phyloP scores from a whole-genome alignment of 2,329 filamentous ascomycete genomes.

The Aspergillus bombycis region DNA sequence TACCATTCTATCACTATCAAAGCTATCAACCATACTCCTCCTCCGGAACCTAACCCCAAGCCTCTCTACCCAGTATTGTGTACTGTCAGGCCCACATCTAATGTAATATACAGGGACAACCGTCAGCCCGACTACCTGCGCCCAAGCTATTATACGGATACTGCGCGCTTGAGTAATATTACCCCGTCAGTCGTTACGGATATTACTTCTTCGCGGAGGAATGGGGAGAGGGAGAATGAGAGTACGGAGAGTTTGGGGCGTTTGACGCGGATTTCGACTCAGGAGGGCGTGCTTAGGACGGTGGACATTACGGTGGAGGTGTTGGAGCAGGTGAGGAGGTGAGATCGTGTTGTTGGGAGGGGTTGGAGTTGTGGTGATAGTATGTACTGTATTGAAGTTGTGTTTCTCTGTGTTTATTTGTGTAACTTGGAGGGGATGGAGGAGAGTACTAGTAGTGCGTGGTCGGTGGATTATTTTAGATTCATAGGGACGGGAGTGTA shows the following conservation, averaged over 20 bases:
- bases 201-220: not conserved
- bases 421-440: too few relatives aligned
- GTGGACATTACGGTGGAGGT: slow-evolving; percentile 26
- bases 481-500: too few relatives aligned
- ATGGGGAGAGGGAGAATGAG: slow-evolving; percentile 13
- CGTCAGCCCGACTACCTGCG: slow-evolving; percentile 17
- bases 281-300: slow-evolving; percentile 20
- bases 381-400: too few relatives aligned
- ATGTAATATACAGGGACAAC: slow-evolving; percentile 21
- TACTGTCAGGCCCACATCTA: not conserved
- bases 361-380: too few relatives aligned
- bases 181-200: slow-evolving; percentile 9
- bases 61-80: too few relatives aligned
- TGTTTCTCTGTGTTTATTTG: too few relatives aligned
- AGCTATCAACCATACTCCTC: slow-evolving; percentile 21
- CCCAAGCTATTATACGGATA: slow-evolving; percentile 22
- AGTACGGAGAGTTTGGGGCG: slow-evolving; percentile 19
- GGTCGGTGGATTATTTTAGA: too few relatives aligned
- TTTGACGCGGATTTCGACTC: slow-evolving; percentile 14
- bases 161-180: not conserved
- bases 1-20: slow-evolving; percentile 14
- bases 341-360: not conserved
- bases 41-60: slow-evolving; percentile 23
- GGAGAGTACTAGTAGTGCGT: too few relatives aligned
- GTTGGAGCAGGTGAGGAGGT: slow-evolving; percentile 1